Conservation (phyloP, 2,329 filamentous ascomycete genomes). For the Fusarium odoratissimum region DNA sequence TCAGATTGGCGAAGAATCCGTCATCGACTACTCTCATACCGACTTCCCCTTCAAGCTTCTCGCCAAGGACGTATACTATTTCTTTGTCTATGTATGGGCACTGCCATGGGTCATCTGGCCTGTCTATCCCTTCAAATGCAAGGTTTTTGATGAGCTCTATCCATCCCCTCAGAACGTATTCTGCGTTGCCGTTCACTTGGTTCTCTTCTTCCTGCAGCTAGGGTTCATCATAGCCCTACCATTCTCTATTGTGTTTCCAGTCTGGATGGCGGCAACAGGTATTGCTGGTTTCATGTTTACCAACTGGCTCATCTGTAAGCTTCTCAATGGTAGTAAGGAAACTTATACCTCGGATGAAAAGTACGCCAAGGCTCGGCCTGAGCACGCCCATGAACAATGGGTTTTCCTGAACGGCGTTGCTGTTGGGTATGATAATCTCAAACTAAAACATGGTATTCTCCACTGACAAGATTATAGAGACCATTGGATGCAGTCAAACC, state of each 20-base stretch:
- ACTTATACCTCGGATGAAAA: slow-evolving; percentile 64
- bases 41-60: slow-evolving; percentile 65
- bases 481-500: slow-evolving; percentile 76
- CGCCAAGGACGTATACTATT: slow-evolving; percentile 64
- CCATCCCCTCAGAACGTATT: slow-evolving; percentile 67
- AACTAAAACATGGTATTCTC: neutral
- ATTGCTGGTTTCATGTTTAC: slow-evolving; percentile 59
- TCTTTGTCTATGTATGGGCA: slow-evolving; percentile 65
- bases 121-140: slow-evolving; percentile 62
- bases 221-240: slow-evolving; percentile 70
- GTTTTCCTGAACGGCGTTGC: slow-evolving; percentile 83
- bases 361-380: slow-evolving; percentile 60
- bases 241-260: slow-evolving; percentile 57
- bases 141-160: slow-evolving; percentile 72
- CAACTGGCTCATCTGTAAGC: slow-evolving; percentile 63
- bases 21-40: slow-evolving; percentile 72
- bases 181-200: slow-evolving; percentile 66
- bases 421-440: slow-evolving; percentile 61
- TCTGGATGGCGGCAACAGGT: slow-evolving; percentile 59
- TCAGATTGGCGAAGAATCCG: slow-evolving; percentile 66
- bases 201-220: slow-evolving; percentile 70
- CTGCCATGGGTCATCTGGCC: slow-evolving; percentile 73
- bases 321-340: slow-evolving; percentile 62
- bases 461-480: slow-evolving; percentile 52
- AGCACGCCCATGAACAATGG: slow-evolving; percentile 76